Percentiles rank a stretch among this genome's conserved stretches.
phyloP scores from a whole-genome alignment of 345 rosid species.

The Cardamine chenopodiifolia region DNA sequence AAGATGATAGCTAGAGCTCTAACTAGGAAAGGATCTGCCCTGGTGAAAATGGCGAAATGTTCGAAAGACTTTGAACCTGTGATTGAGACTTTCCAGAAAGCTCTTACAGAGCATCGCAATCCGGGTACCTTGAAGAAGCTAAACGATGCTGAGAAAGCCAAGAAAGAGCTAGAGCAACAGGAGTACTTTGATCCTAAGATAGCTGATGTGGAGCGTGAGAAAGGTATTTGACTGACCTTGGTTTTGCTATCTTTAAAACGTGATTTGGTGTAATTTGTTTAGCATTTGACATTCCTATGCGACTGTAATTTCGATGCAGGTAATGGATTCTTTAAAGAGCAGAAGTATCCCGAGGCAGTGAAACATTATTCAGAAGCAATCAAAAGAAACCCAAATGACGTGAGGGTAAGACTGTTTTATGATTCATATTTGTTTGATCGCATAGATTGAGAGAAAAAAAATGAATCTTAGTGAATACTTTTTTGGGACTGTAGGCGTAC shows the following conservation, averaged over 20 bases:
- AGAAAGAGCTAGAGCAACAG: conserved; percentile 88
- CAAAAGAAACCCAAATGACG: conserved; percentile 76
- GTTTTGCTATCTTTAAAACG: not conserved
- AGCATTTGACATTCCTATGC: not conserved
- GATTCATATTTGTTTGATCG: not conserved
- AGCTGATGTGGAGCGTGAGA: conserved; percentile 97
- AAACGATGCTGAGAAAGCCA: conserved; percentile 90
- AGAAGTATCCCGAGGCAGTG: conserved; percentile 90
- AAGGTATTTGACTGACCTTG: conserved; percentile 53
- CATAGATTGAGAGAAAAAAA: not conserved
- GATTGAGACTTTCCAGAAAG: conserved; percentile 93
- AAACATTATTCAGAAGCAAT: conserved; percentile 88
- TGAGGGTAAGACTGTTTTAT: conserved; percentile 51
- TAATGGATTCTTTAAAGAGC: conserved; percentile 85
- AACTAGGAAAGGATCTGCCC: conserved; percentile 90
- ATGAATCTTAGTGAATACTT: not conserved
- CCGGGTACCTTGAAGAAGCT: conserved; percentile 93
- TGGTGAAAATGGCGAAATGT: conserved; percentile 72
- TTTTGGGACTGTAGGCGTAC: conserved; percentile 54
- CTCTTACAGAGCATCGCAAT: conserved; percentile 96
- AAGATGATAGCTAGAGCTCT: conserved; percentile 96
- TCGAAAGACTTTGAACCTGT: conserved; percentile 81
- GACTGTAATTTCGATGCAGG: conserved; percentile 46
- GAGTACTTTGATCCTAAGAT: conserved; percentile 87
- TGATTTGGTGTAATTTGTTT: not conserved